A percentile compares a stretch with the other conserved stretches of the same genome.
These are phyloP conservation scores for Fomitopsis serialis DNA, from an alignment of 768 basidiomycete species.

Conservation along the genomic window DNA sequence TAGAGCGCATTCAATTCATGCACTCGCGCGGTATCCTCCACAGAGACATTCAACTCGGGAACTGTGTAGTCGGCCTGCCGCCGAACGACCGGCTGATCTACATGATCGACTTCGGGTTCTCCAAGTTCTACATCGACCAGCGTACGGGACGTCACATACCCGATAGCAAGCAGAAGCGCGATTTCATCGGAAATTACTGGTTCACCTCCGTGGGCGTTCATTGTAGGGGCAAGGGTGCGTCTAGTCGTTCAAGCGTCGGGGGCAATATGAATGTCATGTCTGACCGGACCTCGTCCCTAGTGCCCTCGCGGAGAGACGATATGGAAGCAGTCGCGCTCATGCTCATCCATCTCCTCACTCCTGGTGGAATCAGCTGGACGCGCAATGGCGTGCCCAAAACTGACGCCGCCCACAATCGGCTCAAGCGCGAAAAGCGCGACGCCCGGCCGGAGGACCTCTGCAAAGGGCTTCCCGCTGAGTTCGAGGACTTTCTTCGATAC, in stretches of 20 bases:
- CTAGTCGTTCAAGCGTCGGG: background rate
- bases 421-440: slow-evolving; percentile 59
- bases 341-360: slow-evolving; percentile 77
- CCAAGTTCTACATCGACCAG: slow-evolving; percentile 70
- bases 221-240: slow-evolving; percentile 65
- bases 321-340: slow-evolving; percentile 73
- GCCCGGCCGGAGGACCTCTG: slow-evolving; percentile 65
- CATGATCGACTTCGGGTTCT: slow-evolving; percentile 86
- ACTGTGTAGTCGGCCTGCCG: slow-evolving; percentile 59
- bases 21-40: slow-evolving; percentile 69
- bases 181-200: slow-evolving; percentile 85
- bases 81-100: slow-evolving; percentile 60
- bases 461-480: slow-evolving; percentile 59
- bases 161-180: slow-evolving; percentile 59
- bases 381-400: slow-evolving; percentile 76
- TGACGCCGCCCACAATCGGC: slow-evolving; percentile 51
- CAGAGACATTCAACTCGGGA: slow-evolving; percentile 76
- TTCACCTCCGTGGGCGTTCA: slow-evolving; percentile 76
- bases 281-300: slow-evolving; percentile 27
- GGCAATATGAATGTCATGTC: background rate
- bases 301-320: slow-evolving; percentile 76
- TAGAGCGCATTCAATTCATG: slow-evolving; percentile 69
- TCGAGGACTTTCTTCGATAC: slow-evolving; percentile 74
- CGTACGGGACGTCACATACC: slow-evolving; percentile 63
- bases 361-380: slow-evolving; percentile 73